Conservation (phyloP, 1,139 yeast species). For the Hemisphaericaspora xylofermentans region DNA sequence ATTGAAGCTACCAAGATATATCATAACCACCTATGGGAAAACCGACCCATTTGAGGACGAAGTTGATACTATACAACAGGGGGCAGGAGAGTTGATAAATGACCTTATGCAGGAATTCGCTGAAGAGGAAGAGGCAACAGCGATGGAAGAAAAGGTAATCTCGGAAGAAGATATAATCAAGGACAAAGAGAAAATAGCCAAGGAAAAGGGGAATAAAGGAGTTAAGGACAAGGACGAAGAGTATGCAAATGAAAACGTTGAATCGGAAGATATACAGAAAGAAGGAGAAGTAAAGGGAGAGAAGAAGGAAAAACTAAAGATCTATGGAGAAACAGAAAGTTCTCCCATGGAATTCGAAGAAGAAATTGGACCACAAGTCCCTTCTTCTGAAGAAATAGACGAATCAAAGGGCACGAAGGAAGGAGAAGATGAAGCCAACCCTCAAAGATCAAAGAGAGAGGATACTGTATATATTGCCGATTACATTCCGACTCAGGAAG, state of each 20-base stretch:
- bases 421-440: conserved; percentile 1
- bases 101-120: conserved; percentile 17
- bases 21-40: conserved; percentile 31
- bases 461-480: conserved; percentile 21
- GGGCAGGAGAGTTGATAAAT: conserved; percentile 18
- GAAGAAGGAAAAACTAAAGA: conserved; percentile 3
- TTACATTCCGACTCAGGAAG: conserved; percentile 33
- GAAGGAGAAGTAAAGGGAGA: conserved; percentile 2
- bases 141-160: conserved; percentile 14
- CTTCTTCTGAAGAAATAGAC: conserved; percentile 1
- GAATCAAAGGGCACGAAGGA: conserved; percentile 7
- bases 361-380: conserved; percentile 3
- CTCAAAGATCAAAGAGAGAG: conserved; percentile 21
- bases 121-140: conserved; percentile 20
- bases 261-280: not conserved
- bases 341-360: conserved; percentile 5
- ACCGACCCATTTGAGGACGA: conserved; percentile 21
- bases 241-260: too few relatives aligned
- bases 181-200: conserved; percentile 16
- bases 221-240: conserved; percentile 7
- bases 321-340: not conserved
- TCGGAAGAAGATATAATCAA: conserved; percentile 19
- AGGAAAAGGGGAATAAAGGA: conserved; percentile 10
- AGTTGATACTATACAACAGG: conserved; percentile 12
- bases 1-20: conserved; percentile 26